Conservation (phyloP, 163 green algal species). For the Scenedesmus sp. region DNA sequence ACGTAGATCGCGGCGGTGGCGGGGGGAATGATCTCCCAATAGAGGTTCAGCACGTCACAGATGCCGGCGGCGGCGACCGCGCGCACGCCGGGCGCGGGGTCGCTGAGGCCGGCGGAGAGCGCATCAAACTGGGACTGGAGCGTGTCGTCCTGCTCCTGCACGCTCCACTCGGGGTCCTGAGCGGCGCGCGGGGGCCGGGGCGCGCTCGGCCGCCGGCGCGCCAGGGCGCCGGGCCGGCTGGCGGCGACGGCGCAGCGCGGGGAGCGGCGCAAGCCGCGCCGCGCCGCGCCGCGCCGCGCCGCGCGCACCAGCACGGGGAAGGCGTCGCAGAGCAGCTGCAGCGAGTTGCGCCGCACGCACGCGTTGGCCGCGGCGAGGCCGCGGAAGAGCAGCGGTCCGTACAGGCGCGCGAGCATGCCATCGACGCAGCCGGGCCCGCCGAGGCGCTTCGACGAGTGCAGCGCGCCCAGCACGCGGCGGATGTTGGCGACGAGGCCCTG, state of each 20-base stretch:
- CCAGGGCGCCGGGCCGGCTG: no score
- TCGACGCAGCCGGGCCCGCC: conserved; percentile 60
- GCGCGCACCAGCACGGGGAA: conserved; percentile 76
- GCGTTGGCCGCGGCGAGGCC: conserved; percentile 73
- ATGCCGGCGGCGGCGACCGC: conserved; percentile 49
- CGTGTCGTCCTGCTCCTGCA: conserved; percentile 68
- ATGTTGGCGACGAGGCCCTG: conserved; percentile 57
- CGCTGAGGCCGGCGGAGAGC: conserved; percentile 65
- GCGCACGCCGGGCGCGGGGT: conserved; percentile 56
- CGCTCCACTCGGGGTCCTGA: conserved; percentile 60
- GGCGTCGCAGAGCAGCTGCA: conserved; percentile 74
- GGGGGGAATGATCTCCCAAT: conserved; percentile 85
- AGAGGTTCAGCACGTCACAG: conserved; percentile 73
- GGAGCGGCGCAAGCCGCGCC: no score
- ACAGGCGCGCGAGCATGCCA: conserved; percentile 77
- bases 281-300: neutral
- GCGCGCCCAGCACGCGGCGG: conserved; percentile 65
- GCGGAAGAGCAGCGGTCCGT: conserved; percentile 81
- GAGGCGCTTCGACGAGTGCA: conserved; percentile 71
- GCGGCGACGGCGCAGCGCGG: no score
- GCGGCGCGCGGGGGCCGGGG: no score
- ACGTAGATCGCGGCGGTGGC: conserved; percentile 68
- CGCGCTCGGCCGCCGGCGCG: no score
- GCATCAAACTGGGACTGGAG: conserved; percentile 72
- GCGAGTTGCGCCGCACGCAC: conserved; percentile 75